phyloP scores from a whole-genome alignment of 2,329 filamentous ascomycete species.

The Xylaria hypoxylon region DNA sequence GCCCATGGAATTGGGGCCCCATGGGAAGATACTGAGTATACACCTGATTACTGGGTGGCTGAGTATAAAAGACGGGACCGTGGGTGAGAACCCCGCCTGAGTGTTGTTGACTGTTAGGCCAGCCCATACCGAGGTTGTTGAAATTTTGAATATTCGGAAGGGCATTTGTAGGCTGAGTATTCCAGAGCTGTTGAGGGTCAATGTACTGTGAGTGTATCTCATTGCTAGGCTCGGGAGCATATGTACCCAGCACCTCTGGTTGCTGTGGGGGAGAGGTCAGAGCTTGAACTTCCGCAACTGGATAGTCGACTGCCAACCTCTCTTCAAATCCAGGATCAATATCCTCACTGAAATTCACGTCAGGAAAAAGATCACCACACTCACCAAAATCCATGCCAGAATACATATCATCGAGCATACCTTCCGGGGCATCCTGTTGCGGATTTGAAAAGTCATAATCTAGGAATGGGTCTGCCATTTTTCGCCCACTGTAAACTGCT shows the following conservation, averaged over 20 bases:
- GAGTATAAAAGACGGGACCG: not conserved
- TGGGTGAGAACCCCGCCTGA: not conserved
- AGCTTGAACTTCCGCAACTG: not conserved
- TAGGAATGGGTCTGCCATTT: slow-evolving; percentile 4
- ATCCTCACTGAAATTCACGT: slow-evolving; percentile 16
- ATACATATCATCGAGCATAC: slow-evolving; percentile 1
- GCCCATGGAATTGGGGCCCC: not conserved
- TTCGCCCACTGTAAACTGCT: slow-evolving; percentile 6
- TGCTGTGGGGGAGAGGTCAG: not conserved
- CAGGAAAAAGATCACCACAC: slow-evolving; percentile 7
- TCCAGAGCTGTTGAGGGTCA: not conserved
- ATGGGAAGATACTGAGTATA: not conserved
- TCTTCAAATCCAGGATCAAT: slow-evolving; percentile 18
- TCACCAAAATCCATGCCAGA: slow-evolving; percentile 15
- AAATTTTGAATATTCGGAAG: not conserved
- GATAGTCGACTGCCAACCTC: slow-evolving; percentile 17
- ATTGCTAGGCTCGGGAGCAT: not conserved
- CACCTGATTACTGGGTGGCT: not conserved
- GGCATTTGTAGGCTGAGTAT: not conserved
- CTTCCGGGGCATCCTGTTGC: not conserved
- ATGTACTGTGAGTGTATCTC: not conserved
- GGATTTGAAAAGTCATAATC: slow-evolving; percentile 3
- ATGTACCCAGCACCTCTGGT: not conserved
- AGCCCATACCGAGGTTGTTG: not conserved
- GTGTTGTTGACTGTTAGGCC: not conserved